Base-by-base conservation (phyloP, 108 stramenopile genomes). In the Epithemia pelagica region DNA sequence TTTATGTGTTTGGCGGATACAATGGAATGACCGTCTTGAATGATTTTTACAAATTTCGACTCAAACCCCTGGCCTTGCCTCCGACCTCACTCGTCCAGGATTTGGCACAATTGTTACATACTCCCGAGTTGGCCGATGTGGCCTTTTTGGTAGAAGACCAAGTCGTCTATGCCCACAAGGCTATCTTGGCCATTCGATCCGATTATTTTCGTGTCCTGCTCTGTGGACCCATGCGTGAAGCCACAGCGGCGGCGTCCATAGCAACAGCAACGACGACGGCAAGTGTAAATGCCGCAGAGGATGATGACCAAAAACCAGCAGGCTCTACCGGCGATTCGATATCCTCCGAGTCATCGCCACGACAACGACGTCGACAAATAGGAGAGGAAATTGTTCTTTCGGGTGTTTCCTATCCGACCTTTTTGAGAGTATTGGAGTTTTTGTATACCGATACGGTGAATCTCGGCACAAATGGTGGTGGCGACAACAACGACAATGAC, bases 151-250 rank as follows among this genome's bases (percentile, higher is more conserved):
- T 98, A 21, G 98, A 97, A 61, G 95, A 90, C 0, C 65, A 75
- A 30, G 75, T 81, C 61, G 86, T 98, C 20, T 73, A 90, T 69
- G 96, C 95, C 28, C 93, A 98, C 62, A 74, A 89, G 30, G 84
- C 96, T n/a, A 79, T 96, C 23, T 75, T 98, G 30, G 88, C 90
- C 0, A 78, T 89, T 28, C 89, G 98, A 28, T 95, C 92, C 58
- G 87, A 95, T 66, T 96, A 95, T 70, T 99, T 99, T 76, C 77
- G 84, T 33, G 94, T 82, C 29, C 84, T 99, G 91, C 90, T 87
- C 69, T 88, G 90, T 52, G 90, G 95, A 28, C 85, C 88, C 24
- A 95, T 96, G 95, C 75, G 81, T 37, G 92, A 94, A 75, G 80
- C 81, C 75, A 60, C 23, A 31, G 18, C 27, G 28, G n/a, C n/a